Base-by-base conservation (phyloP, 2,329 filamentous ascomycete genomes). In the Orbilia ellipsospora region DNA sequence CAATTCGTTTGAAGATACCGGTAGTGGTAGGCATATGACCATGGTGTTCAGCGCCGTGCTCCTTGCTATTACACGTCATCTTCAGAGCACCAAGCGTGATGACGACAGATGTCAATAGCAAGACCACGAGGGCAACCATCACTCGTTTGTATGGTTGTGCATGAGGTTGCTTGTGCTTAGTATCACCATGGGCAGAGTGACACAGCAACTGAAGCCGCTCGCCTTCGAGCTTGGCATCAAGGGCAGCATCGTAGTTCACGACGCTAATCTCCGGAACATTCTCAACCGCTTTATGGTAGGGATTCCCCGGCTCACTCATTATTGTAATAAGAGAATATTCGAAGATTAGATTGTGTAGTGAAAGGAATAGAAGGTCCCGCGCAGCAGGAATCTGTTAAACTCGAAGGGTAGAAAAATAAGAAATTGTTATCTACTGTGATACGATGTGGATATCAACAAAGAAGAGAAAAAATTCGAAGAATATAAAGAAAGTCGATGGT, bases 181-280 rank as follows among this genome's bases (percentile, higher is more conserved):
- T 61, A 7, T 55, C 63, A 12, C 36, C 48, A 10, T 44, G 59
- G 1, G 26, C 16, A 4, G 70, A 42, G 23, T 57, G 59, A 28
- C 61, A 61, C 2, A 75, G 20, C 4, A 69, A 59, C 18, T 45
- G 52, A 8, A 52, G 20, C 16, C 56, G 44, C 50, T 75, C 72
- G 20, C 52, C 59, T 13, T 36, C 18, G 26, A 18, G 64, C 45
- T 75, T 64, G 36, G 64, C 13, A 10, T 75, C 72, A 13, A 48
- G 4, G 13, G 6, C 18, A 15, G 44, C 8, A 31, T 62, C 69
- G 44, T 69, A 52, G 16, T 69, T 54, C 3, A 65, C 15, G 23
- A 75, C 7, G 31, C 64, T 44, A 56, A 74, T 68, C 50, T 74
- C 63, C 40, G 63, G 59, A 26, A 64, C 59, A 51, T 74, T 74